Conservation (phyloP, 2,329 filamentous ascomycete species). For the Kalmusia sp. region DNA sequence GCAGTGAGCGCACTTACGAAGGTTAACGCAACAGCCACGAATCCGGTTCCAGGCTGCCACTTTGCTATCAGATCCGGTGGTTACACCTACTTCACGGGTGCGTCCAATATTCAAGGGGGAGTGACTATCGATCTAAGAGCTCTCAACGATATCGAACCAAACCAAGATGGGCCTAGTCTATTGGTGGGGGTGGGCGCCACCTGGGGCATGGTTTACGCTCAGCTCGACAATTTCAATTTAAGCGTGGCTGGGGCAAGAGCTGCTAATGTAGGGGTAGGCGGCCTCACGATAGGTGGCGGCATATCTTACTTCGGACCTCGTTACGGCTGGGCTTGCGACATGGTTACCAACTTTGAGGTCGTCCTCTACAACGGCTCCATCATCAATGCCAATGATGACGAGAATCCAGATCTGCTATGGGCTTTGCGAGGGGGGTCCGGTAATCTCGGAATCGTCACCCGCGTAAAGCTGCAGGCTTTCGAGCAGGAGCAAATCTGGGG, state of each 20-base stretch:
- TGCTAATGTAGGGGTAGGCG: slow-evolving; percentile 12
- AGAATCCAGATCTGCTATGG: not conserved
- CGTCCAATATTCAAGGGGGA: slow-evolving; percentile 27
- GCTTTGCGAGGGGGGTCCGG: not conserved
- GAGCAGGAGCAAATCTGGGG: not conserved
- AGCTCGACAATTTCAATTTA: slow-evolving; percentile 2
- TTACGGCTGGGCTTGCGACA: not conserved
- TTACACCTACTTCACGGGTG: slow-evolving; percentile 12
- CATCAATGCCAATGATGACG: not conserved
- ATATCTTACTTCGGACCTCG: not conserved
- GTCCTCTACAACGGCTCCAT: not conserved
- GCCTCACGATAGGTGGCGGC: not conserved
- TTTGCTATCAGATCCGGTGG: slow-evolving; percentile 19
- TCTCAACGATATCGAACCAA: not conserved
- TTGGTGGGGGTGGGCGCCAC: slow-evolving; percentile 10
- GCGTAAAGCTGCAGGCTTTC: not conserved
- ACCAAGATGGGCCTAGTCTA: not conserved
- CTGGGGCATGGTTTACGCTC: slow-evolving; percentile 14
- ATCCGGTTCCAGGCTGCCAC: not conserved
- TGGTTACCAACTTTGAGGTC: not conserved
- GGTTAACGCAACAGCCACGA: too few species aligned
- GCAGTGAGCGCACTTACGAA: not conserved
- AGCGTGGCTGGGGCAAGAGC: slow-evolving; percentile 13
- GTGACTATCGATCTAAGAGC: slow-evolving; percentile 13
- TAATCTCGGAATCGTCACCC: not conserved